phyloP scores from a whole-genome alignment of 441 rosid species.

The Brassica hybrid region DNA sequence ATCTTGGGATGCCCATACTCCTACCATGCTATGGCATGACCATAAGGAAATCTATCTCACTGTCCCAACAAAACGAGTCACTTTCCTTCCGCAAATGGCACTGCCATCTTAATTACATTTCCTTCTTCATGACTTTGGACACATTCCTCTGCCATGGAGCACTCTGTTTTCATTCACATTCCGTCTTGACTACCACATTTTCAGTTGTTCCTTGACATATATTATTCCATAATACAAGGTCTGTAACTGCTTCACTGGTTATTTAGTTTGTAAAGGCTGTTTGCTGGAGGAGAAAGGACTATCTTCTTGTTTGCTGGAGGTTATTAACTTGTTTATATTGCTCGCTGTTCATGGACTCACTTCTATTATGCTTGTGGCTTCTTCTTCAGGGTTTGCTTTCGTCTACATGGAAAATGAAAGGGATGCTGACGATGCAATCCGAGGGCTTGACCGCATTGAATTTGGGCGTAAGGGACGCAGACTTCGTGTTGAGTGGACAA shows the following conservation, averaged over 20 bases:
- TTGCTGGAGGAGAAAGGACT: constrained; percentile 41
- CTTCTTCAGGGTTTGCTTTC: constrained; percentile 80
- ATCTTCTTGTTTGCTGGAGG: constrained; percentile 44
- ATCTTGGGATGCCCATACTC: constrained; percentile 65
- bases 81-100: constrained; percentile 69
- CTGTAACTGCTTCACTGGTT: constrained; percentile 83
- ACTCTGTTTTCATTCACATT: constrained; percentile 70
- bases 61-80: constrained; percentile 74
- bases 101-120: constrained; percentile 72
- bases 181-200: constrained; percentile 83
- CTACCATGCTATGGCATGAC: constrained; percentile 62
- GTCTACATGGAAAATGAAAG: constrained; percentile 97
- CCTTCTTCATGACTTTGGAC: constrained; percentile 83
- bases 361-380: constrained; percentile 6
- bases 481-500: constrained; percentile 97
- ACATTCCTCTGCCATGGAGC: constrained; percentile 73
- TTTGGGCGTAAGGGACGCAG: constrained; percentile 96
- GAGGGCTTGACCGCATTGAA: constrained; percentile 81
- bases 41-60: constrained; percentile 59
- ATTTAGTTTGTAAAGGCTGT: constrained; percentile 57
- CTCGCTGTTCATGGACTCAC: constrained; percentile 18
- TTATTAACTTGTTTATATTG: constrained; percentile 32
- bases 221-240: constrained; percentile 83
- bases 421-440: constrained; percentile 96
- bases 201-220: constrained; percentile 88